Conservation (phyloP, 371 early-diverging fungal species). For the Mucor sp. region DNA sequence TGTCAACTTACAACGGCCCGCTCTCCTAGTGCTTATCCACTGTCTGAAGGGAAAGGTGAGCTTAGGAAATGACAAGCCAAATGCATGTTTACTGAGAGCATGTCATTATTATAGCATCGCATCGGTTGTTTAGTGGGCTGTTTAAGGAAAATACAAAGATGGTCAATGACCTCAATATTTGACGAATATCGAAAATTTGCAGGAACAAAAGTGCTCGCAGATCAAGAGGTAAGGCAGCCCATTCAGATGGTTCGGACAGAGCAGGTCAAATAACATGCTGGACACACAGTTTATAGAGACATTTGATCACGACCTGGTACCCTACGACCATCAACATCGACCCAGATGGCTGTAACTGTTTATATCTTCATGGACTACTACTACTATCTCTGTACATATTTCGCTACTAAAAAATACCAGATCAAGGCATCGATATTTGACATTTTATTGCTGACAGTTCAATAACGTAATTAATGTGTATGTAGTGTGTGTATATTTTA, state of each 20-base stretch:
- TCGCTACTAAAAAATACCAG: neutral
- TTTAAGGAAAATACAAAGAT: conserved; percentile 88
- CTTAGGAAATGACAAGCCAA: neutral
- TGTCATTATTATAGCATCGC: conserved; percentile 65
- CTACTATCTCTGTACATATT: neutral
- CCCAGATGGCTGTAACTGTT: conserved; percentile 53
- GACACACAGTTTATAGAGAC: conserved; percentile 70
- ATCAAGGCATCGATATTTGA: neutral
- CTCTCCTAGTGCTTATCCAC: conserved; percentile 71
- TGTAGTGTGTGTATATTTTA: neutral
- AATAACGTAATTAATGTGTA: neutral
- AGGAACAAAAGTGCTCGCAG: conserved; percentile 88
- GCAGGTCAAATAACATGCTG: neutral
- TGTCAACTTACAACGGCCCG: neutral
- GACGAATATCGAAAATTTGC: conserved; percentile 95
- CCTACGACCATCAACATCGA: conserved; percentile 51
- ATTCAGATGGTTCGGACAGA: neutral
- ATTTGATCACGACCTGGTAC: conserved; percentile 60
- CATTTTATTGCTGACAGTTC: neutral
- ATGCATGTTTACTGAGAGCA: too few relatives aligned
- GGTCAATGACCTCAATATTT: conserved; percentile 95
- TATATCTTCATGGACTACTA: neutral
- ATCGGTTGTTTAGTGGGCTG: conserved; percentile 95
- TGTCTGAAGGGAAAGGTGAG: conserved; percentile 92
- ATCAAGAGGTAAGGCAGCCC: conserved; percentile 78